phyloP scores from a whole-genome alignment of 805 yeast genomes.

The Candida coquimbonensis region DNA sequence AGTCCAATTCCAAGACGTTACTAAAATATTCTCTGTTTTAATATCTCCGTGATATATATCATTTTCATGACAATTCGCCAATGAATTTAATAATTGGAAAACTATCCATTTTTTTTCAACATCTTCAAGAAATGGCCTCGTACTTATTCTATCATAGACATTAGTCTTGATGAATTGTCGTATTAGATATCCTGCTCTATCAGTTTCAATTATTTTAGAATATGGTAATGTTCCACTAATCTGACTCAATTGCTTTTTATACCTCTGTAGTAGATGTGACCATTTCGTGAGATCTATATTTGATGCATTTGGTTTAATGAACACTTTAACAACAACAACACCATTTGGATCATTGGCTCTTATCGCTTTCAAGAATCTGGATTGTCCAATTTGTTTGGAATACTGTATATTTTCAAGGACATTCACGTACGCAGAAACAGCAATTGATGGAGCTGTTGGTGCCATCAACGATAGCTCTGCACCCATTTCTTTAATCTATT shows the following conservation, averaged over 20 bases:
- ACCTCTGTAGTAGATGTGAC: constrained; percentile 22
- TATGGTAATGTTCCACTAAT: constrained; percentile 66
- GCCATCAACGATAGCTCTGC: constrained; percentile 78
- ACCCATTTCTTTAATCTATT: constrained; percentile 49
- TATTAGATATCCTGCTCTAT: constrained; percentile 83
- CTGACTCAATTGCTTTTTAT: constrained; percentile 35
- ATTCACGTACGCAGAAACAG: constrained; percentile 82
- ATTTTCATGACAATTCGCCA: constrained; percentile 55
- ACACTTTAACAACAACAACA: constrained; percentile 67
- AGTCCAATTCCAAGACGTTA: constrained; percentile 87
- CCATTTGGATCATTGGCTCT: constrained; percentile 73
- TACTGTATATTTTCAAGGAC: constrained; percentile 72
- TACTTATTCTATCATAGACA: constrained; percentile 79
- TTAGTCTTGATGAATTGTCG: constrained; percentile 76
- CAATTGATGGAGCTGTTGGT: constrained; percentile 89
- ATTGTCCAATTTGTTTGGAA: constrained; percentile 65
- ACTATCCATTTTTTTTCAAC: constrained; percentile 81
- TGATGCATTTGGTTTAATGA: constrained; percentile 61
- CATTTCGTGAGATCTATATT: constrained; percentile 17
- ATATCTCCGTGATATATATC: constrained; percentile 82
- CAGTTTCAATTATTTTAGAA: constrained; percentile 72
- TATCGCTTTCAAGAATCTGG: constrained; percentile 81
- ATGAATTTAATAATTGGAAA: constrained; percentile 65
- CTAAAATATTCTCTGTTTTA: constrained; percentile 81
- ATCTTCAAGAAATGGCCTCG: constrained; percentile 78